Conservation (phyloP, 2,329 filamentous ascomycete genomes). For the Magnaporthiopsis poae region DNA sequence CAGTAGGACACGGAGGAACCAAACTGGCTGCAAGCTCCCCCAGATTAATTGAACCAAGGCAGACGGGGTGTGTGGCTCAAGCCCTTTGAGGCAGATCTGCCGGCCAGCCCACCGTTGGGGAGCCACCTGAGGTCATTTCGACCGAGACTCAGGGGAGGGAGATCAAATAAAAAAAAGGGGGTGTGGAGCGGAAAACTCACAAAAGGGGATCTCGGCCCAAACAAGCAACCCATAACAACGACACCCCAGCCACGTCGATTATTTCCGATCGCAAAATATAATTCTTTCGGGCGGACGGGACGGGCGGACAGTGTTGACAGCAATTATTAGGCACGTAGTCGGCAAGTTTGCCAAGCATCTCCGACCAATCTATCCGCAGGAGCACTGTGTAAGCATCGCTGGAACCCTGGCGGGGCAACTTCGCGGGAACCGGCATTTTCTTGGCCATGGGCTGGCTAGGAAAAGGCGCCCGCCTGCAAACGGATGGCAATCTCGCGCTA, state of each 20-base stretch:
- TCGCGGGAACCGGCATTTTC: too few species aligned
- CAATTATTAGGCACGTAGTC: neutral
- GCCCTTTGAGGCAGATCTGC: neutral
- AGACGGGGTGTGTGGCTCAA: neutral
- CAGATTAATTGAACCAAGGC: neutral
- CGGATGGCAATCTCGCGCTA: too few species aligned
- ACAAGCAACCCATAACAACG: neutral
- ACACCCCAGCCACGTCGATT: neutral
- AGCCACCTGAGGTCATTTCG: neutral
- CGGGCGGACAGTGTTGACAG: neutral
- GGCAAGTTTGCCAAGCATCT: too few species aligned
- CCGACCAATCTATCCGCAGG: neutral
- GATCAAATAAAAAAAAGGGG: neutral
- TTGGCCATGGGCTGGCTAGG: too few species aligned
- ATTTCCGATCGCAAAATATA: neutral
- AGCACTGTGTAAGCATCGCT: too few species aligned
- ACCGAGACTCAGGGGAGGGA: neutral
- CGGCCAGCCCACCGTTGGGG: neutral
- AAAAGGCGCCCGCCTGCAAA: too few species aligned
- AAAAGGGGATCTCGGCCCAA: neutral
- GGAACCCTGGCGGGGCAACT: too few species aligned
- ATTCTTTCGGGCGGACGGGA: neutral
- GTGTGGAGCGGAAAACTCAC: neutral
- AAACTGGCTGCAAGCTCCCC: neutral
- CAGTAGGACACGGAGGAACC: neutral